Base-by-base conservation (phyloP, 2,329 filamentous ascomycete genomes). In the Fusarium algeriense region DNA sequence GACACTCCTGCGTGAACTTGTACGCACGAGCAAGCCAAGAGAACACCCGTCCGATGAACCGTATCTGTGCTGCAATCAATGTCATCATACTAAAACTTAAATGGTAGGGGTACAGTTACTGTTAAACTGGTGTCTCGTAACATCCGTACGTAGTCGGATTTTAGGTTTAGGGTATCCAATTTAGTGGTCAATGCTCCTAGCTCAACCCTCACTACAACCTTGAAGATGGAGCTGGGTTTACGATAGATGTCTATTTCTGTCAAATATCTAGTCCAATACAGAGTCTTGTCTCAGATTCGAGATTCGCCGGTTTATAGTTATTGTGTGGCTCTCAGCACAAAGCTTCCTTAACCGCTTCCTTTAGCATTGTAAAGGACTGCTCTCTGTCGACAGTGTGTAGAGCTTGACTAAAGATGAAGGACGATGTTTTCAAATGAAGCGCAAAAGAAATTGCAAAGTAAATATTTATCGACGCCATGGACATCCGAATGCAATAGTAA, bases 111-210 rank as follows among this genome's bases (percentile, higher is more conserved):
- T 45, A 49, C 40, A 67, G 45, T 32, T 34, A 32, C 28, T 38
- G 17, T 26, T 17, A 4, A 34, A 26, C n/a, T 19, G 28, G 32
- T 30, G 53, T 38, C 28, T 32, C 30, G 63, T n/a, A 35, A 50
- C 17, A 41, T 56, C 45, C 28, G 34, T 26, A 23, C 56, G 43
- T 19, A 23, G 19, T 46, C 54, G 58, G 23, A 45, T 50, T 60
- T 67, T 62, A 62, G 38, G 56, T 67, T 67, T 67, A 62, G 43
- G 55, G 55, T 67, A 60, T 62, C 11, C 41, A 52, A 45, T 43
- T 48, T 38, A 67, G 38, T 32, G 48, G 37, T 23, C 38, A 45
- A 50, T 38, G n/a, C n/a, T 62, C 23, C 45, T 67, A 62, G 53
- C 56, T 55, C n/a, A 50, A 50, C 41, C 37, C 26, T 41, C 38